Percentiles rank a stretch among this genome's conserved stretches.
These are phyloP conservation scores for Conticribra guillardii DNA, from an alignment of 108 stramenopile genomes.

Conservation along the genomic window DNA sequence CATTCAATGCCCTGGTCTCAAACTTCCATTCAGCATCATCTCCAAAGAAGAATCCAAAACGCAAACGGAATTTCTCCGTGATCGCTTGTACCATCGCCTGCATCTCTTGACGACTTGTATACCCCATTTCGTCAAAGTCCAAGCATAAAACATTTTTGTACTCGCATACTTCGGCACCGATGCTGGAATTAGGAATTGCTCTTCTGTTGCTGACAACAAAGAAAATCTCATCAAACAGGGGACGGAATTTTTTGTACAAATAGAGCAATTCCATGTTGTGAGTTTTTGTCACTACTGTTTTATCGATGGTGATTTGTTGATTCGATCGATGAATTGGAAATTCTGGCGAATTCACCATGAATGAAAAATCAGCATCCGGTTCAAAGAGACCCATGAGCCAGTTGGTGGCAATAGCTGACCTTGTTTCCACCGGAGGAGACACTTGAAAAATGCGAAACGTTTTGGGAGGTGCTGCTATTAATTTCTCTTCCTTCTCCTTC, in stretches of 20 bases:
- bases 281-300: constrained; percentile 36
- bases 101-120: constrained; percentile 28
- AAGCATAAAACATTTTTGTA: constrained; percentile 52
- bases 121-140: constrained; percentile 38
- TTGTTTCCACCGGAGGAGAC: constrained; percentile 25
- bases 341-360: constrained; percentile 32
- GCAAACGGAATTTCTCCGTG: constrained; percentile 26
- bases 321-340: constrained; percentile 24
- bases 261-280: constrained; percentile 29
- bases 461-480: not conserved
- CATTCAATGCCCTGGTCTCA: constrained; percentile 8
- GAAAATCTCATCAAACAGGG: constrained; percentile 42
- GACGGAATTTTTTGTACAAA: constrained; percentile 36
- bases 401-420: constrained; percentile 27
- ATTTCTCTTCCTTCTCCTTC: not conserved
- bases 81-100: constrained; percentile 18
- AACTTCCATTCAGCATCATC: constrained; percentile 14
- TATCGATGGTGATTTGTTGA: constrained; percentile 15
- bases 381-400: constrained; percentile 50
- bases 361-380: constrained; percentile 27
- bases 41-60: constrained; percentile 35
- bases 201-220: constrained; percentile 30
- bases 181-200: not conserved
- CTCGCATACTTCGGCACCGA: constrained; percentile 21
- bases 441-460: constrained; percentile 43